Evolutionary conservation across 2,329 filamentous ascomycete species (phyloP).

Genomic region (Juglanconis oblonga): DNA sequence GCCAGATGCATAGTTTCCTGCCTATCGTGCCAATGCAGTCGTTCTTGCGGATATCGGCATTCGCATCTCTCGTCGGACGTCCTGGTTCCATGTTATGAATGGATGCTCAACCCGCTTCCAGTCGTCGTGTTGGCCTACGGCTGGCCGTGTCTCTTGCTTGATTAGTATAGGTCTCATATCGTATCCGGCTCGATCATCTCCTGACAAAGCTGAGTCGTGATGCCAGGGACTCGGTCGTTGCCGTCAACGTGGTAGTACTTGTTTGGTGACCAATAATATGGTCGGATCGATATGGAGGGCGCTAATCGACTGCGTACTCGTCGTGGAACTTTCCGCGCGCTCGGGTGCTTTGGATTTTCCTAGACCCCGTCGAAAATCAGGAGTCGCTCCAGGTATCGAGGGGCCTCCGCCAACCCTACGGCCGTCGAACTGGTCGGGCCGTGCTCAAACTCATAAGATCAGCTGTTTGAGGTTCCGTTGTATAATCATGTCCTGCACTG

Average conservation of each 20-base stretch:
- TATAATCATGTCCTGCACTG: conserved; percentile 85
- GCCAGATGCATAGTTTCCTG: neutral
- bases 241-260: conserved; percentile 9
- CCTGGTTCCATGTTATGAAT: neutral
- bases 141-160: conserved; percentile 1
- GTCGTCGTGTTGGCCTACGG: neutral
- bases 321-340: conserved; percentile 11
- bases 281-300: conserved; percentile 6
- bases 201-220: neutral
- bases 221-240: neutral
- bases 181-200: neutral
- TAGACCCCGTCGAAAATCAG: neutral
- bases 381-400: neutral
- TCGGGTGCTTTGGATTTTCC: conserved; percentile 5
- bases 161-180: neutral
- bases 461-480: conserved; percentile 79
- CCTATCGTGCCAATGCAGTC: neutral
- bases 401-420: conserved; percentile 2
- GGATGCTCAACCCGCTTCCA: neutral
- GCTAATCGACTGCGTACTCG: conserved; percentile 19
- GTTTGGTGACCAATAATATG: conserved; percentile 4
- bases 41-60: neutral
- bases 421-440: conserved; percentile 15
- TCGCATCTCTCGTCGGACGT: neutral
- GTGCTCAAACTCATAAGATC: conserved; percentile 54